Evolutionary conservation across 1,284 basidiomycete genomes (phyloP), one percentile per base, ranked within the genome.

Genomic region (Tremellales sp.): DNA sequence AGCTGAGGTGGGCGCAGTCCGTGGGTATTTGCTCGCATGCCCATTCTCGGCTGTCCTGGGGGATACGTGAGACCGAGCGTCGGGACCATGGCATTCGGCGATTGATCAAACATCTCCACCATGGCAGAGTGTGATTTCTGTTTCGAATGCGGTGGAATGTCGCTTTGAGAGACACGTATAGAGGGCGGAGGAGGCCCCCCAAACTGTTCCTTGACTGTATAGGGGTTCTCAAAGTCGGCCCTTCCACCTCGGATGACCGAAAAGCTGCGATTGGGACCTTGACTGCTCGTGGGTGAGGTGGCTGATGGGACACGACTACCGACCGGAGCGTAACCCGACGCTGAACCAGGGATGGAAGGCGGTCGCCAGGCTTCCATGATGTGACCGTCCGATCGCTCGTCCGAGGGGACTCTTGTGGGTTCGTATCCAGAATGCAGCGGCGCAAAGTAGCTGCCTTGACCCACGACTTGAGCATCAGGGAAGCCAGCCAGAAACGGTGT

Each of bases 171-270:
- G 12, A 66, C 55, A 10, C 60, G 46, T 6, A 63, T 53, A 19
- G 52, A 38, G 2, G 58, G 60, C 13, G 57, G 41, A 1, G 18
- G 28, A 40, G 43, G 3, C 4, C 31, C 40, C n/a, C n/a, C n/a
- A n/a, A n/a, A n/a, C n/a, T n/a, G n/a, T 4, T 38, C 40, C 13
- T 25, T 25, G 19, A 57, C 47, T n/a, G 60, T 52, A 34, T 65
- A 65, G 10, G 63, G 63, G 43, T 61, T 57, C 27, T 56, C 38
- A 21, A 47, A 21, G 45, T 65, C 60, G 8, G 71, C 65, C 47
- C 61, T 41, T 24, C 71, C 68, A 5, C 71, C 71, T 36, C 69
- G 43, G 9, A 72, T 51, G 9, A 70, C 64, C 0, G 70, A 67
- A 48, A 73, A 72, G 4, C 65, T 61, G 10, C 61, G 47, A 9